phyloP scores from a whole-genome alignment of 805 yeast species.

The Metschnikowia corniflorae region DNA sequence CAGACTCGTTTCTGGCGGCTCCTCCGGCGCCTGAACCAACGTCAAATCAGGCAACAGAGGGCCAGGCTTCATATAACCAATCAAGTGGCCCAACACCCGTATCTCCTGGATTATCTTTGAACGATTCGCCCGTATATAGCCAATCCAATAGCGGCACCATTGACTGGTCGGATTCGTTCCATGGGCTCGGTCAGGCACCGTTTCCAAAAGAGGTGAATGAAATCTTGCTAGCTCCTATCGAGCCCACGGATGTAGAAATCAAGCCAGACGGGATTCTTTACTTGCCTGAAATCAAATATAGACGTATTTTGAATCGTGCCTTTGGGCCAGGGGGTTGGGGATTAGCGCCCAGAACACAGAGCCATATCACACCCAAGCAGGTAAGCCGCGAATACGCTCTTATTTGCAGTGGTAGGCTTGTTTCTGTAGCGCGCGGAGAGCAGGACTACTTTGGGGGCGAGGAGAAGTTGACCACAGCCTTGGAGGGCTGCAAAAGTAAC shows the following conservation, averaged over 20 bases:
- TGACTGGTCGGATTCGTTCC: conserved; percentile 86
- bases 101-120: conserved; percentile 12
- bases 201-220: conserved; percentile 60
- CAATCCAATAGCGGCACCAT: conserved; percentile 23
- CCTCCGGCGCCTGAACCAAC: not conserved
- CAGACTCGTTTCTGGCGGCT: not conserved
- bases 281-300: conserved; percentile 91
- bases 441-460: conserved; percentile 84
- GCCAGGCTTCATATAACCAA: not conserved
- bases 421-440: conserved; percentile 92
- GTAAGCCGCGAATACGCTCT: conserved; percentile 90
- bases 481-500: conserved; percentile 95
- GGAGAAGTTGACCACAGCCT: conserved; percentile 87
- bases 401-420: conserved; percentile 81
- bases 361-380: conserved; percentile 66
- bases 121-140: conserved; percentile 23
- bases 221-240: conserved; percentile 60
- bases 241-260: conserved; percentile 76
- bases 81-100: conserved; percentile 3
- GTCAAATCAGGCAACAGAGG: not conserved
- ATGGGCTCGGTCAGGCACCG: conserved; percentile 79
- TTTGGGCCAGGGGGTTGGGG: conserved; percentile 99
- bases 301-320: conserved; percentile 82
- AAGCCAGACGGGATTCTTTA: conserved; percentile 93
- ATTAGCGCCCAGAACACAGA: conserved; percentile 86